Conservation (phyloP, 345 rosid genomes). For the Carallia brachiata region DNA sequence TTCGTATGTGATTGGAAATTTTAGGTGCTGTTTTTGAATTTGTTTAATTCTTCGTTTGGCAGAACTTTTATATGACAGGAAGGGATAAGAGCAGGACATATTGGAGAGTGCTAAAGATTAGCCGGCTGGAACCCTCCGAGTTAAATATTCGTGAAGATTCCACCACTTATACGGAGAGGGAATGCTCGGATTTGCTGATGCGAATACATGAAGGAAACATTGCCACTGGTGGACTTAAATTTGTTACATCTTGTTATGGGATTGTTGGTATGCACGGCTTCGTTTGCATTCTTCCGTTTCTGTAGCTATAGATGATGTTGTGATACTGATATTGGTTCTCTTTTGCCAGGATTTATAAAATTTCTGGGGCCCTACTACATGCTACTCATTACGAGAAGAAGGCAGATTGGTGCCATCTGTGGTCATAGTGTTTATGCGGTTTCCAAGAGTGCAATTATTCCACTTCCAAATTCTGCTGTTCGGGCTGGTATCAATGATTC, state of each 20-base stretch:
- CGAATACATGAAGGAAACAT: conserved; percentile 93
- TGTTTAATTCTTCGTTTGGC: conserved; percentile 16
- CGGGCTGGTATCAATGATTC: conserved; percentile 42
- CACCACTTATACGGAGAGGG: too few relatives aligned
- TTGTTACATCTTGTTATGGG: too few relatives aligned
- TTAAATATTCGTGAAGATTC: too few relatives aligned
- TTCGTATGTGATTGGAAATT: not conserved
- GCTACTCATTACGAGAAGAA: conserved; percentile 84
- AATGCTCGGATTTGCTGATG: too few relatives aligned
- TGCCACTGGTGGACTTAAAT: conserved; percentile 85
- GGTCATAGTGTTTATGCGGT: conserved; percentile 85
- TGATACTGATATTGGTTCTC: conserved; percentile 8
- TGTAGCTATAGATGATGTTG: conserved; percentile 1
- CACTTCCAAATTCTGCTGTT: conserved; percentile 56
- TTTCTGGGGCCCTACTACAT: conserved; percentile 97
- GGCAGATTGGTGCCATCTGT: conserved; percentile 82
- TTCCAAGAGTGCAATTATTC: too few relatives aligned
- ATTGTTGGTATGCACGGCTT: conserved; percentile 63
- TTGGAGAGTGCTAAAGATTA: conserved; percentile 84
- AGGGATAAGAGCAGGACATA: conserved; percentile 62
- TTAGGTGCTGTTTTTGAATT: not conserved
- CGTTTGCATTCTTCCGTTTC: not conserved
- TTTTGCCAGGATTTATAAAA: conserved; percentile 70
- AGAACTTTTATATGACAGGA: conserved; percentile 83
- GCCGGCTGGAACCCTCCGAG: conserved; percentile 67